Evolutionary conservation across 805 yeast species (phyloP).

Genomic region (Candida hungchunana): DNA sequence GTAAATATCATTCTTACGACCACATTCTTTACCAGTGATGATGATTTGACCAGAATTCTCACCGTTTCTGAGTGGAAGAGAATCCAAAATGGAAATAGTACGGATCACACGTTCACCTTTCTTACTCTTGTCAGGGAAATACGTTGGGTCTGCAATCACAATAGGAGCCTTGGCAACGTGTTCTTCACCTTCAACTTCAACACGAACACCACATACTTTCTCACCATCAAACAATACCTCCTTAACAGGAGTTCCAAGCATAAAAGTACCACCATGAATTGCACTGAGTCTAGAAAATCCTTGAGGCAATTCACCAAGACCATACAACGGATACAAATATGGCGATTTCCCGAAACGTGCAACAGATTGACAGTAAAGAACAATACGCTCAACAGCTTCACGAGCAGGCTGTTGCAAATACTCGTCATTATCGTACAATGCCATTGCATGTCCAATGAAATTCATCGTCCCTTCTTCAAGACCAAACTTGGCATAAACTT

Average conservation of each 20-base stretch:
- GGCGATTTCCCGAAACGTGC: constrained; percentile 96
- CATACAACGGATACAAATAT: constrained; percentile 91
- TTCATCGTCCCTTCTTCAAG: constrained; percentile 91
- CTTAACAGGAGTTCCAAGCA: constrained; percentile 95
- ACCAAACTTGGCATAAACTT: constrained; percentile 83
- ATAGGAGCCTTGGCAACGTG: constrained; percentile 79
- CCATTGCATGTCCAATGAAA: constrained; percentile 98
- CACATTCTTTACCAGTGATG: constrained; percentile 94
- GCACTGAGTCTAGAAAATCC: constrained; percentile 97
- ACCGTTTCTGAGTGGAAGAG: constrained; percentile 74
- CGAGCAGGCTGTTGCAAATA: constrained; percentile 87
- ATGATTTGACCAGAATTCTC: constrained; percentile 90
- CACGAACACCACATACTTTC: constrained; percentile 78
- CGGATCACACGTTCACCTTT: constrained; percentile 37
- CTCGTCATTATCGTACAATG: constrained; percentile 89
- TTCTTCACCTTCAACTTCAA: constrained; percentile 67
- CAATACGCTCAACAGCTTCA: constrained; percentile 82
- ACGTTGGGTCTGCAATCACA: constrained; percentile 96
- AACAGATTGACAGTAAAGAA: constrained; percentile 83
- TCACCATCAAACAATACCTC: constrained; percentile 75
- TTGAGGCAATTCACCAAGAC: constrained; percentile 97
- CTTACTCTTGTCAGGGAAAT: constrained; percentile 67
- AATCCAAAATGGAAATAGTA: constrained; percentile 78
- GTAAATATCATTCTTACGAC: constrained; percentile 90
- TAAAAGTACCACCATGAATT: constrained; percentile 96